A percentile compares a stretch with the other conserved stretches of the same genome.
Conservation (phyloP, 139 green algal genomes). For the Chlamydomonas schloesseri region DNA sequence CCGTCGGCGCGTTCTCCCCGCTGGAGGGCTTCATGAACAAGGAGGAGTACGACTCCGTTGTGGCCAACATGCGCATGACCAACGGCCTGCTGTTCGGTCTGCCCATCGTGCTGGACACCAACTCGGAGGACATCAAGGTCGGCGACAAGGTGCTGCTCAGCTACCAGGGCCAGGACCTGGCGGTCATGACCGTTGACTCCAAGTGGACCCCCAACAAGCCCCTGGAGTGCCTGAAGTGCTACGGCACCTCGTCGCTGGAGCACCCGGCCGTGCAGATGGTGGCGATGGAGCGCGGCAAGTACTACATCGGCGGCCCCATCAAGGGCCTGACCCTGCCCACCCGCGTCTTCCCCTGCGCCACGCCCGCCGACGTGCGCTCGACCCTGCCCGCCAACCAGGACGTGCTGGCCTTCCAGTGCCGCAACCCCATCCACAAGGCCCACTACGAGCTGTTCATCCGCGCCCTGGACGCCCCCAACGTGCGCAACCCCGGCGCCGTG, state of each 20-base stretch:
- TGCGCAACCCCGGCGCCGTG: conserved; percentile 68
- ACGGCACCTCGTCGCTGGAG: conserved; percentile 86
- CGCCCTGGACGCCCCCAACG: conserved; percentile 83
- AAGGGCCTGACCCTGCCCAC: conserved; percentile 85
- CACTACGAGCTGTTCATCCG: conserved; percentile 94
- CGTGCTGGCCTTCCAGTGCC: conserved; percentile 88
- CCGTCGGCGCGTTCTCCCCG: conserved; percentile 90
- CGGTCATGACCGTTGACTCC: conserved; percentile 73
- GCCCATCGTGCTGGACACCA: conserved; percentile 89
- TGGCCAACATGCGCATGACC: conserved; percentile 80
- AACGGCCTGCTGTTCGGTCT: conserved; percentile 84
- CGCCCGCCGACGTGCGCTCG: conserved; percentile 77
- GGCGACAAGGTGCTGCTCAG: conserved; percentile 65
- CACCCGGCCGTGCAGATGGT: conserved; percentile 90
- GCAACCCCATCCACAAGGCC: conserved; percentile 87
- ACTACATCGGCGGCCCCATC: conserved; percentile 82
- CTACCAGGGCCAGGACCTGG: conserved; percentile 82
- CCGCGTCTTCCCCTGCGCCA: conserved; percentile 84
- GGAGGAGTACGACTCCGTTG: conserved; percentile 88
- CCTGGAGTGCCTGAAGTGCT: conserved; percentile 86
- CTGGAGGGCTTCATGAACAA: conserved; percentile 91
- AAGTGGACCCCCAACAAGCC: conserved; percentile 83
- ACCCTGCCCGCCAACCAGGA: conserved; percentile 77
- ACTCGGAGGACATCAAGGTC: conserved; percentile 71
- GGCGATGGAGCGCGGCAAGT: conserved; percentile 86